Conservation (phyloP, 257 asterid genomes). For the Solanum sitiens region DNA sequence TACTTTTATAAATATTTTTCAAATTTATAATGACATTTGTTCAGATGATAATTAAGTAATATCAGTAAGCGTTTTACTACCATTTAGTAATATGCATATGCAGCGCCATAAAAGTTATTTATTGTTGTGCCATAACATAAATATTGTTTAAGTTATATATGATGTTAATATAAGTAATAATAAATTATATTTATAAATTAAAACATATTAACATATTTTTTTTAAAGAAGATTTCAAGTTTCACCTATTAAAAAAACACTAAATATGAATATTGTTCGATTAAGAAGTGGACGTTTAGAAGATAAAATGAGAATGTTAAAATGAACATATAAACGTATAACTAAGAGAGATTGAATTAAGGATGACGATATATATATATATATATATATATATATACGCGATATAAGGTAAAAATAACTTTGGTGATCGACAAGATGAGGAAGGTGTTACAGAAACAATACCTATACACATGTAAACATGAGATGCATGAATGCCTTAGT, state of each 20-base stretch:
- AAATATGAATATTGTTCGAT: background rate
- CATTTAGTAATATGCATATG: too few species aligned
- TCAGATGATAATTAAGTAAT: fast-evolving
- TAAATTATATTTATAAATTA: background rate
- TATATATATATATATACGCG: too few species aligned
- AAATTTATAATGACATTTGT: fast-evolving
- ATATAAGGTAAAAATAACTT: background rate
- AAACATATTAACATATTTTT: too few species aligned
- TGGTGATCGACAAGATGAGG: background rate
- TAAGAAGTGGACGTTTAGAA: background rate
- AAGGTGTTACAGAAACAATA: background rate
- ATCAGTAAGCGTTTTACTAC: too few species aligned
- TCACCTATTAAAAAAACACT: background rate
- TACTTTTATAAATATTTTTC: fast-evolving
- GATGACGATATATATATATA: background rate
- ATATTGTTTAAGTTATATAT: too few species aligned
- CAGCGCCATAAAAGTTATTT: too few species aligned
- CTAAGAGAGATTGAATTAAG: background rate
- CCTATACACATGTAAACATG: background rate
- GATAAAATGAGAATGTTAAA: background rate
- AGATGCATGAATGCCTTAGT: background rate
- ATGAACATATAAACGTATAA: too few species aligned
- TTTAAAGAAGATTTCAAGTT: background rate
- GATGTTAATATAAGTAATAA: background rate
- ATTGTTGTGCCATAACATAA: too few species aligned